These are phyloP conservation scores for Strobilomyces echinocephalus DNA, from an alignment of 768 basidiomycete genomes.

Conservation along the genomic window DNA sequence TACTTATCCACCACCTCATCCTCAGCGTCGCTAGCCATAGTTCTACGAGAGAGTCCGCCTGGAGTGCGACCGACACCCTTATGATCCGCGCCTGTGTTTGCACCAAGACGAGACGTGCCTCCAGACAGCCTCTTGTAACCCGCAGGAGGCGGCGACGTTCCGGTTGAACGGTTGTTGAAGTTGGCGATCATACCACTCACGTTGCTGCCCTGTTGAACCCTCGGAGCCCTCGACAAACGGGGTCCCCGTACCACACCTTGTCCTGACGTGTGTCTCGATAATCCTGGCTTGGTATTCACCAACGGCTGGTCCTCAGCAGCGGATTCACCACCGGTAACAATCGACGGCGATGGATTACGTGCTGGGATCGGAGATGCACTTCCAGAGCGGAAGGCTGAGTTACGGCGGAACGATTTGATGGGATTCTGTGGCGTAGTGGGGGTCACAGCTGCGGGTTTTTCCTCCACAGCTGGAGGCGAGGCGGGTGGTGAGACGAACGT, in stretches of 20 bases:
- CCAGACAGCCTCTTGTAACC: constrained; percentile 46
- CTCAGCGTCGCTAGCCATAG: constrained; percentile 82
- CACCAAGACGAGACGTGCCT: constrained; percentile 15
- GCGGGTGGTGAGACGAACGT: constrained; percentile 18
- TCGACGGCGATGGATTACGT: constrained; percentile 42
- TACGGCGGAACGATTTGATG: constrained; percentile 35
- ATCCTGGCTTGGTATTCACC: constrained; percentile 28
- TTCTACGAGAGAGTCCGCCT: constrained; percentile 60
- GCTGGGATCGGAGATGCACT: constrained; percentile 33
- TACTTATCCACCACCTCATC: constrained; percentile 54
- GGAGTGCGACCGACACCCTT: constrained; percentile 45
- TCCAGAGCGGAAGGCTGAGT: constrained; percentile 31
- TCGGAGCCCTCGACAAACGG: constrained; percentile 44
- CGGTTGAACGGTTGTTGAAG: constrained; percentile 46
- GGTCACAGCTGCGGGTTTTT: constrained; percentile 28
- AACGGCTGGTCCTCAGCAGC: constrained; percentile 33
- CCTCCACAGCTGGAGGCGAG: constrained; percentile 25
- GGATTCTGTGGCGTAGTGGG: constrained; percentile 52
- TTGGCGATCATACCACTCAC: constrained; percentile 56
- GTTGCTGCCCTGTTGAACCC: constrained; percentile 37
- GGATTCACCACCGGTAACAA: constrained; percentile 23
- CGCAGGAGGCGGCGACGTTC: constrained; percentile 36
- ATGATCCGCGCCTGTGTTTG: constrained; percentile 6
- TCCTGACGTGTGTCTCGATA: constrained; percentile 47
- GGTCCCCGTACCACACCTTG: constrained; percentile 44